phyloP scores from a whole-genome alignment of 306 rosid species.

The Prunus padus region DNA sequence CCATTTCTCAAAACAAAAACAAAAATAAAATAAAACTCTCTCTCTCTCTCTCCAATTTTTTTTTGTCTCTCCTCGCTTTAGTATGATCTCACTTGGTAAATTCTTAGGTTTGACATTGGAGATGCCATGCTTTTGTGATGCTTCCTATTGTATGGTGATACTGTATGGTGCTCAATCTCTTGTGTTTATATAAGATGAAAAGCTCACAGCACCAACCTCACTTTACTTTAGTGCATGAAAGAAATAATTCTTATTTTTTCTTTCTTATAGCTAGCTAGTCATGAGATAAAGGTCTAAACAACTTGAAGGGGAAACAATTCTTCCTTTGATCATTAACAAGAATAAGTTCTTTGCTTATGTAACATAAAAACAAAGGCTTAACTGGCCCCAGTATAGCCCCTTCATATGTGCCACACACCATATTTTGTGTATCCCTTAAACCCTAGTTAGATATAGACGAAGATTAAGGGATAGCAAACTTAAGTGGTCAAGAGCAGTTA shows the following conservation, averaged over 20 bases:
- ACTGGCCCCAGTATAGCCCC: too few relatives aligned
- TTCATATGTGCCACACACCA: too few relatives aligned
- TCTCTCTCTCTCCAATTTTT: neutral
- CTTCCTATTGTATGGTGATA: slow-evolving; percentile 9
- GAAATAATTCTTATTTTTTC: neutral
- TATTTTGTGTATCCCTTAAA: too few relatives aligned
- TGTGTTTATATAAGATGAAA: slow-evolving; percentile 27
- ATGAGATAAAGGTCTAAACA: slow-evolving; percentile 3
- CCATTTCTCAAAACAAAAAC: neutral
- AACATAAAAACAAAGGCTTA: neutral
- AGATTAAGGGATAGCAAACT: too few relatives aligned
- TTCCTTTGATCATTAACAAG: slow-evolving; percentile 9
- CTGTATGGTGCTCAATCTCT: neutral
- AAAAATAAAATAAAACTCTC: neutral
- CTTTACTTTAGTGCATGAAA: slow-evolving; percentile 17
- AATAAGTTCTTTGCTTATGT: slow-evolving; percentile 22
- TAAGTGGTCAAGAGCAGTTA: too few relatives aligned
- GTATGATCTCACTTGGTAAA: neutral
- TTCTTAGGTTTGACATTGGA: slow-evolving; percentile 10
- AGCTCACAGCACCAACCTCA: slow-evolving; percentile 22
- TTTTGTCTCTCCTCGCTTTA: neutral
- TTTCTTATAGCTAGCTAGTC: neutral
- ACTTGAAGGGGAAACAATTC: neutral
- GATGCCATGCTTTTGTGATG: slow-evolving; percentile 1
- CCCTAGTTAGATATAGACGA: too few relatives aligned